Evolutionary conservation across 2,329 filamentous ascomycete genomes (phyloP).

Genomic region (Eutypa lata): DNA sequence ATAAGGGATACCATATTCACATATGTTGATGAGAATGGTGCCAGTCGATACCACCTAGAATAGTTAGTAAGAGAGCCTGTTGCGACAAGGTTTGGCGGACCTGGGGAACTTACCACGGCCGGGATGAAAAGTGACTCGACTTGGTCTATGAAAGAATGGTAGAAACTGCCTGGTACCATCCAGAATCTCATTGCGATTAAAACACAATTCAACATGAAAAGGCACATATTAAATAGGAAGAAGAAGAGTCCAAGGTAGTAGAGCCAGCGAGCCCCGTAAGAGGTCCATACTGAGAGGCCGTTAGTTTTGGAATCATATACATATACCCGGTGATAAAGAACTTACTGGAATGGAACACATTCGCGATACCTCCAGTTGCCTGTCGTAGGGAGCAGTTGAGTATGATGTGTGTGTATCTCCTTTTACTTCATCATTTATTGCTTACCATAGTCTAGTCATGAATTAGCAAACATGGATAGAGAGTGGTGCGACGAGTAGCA

Average conservation of each 20-base stretch:
- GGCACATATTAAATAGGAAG: constrained; percentile 59
- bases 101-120: constrained; percentile 50
- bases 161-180: constrained; percentile 67
- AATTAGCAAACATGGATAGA: constrained; percentile 17
- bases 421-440: neutral
- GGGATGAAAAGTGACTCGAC: constrained; percentile 77
- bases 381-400: constrained; percentile 20
- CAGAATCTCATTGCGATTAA: constrained; percentile 68
- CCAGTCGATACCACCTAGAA: constrained; percentile 43
- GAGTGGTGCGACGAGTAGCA: neutral
- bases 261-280: constrained; percentile 54
- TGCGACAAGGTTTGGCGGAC: neutral
- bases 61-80: neutral
- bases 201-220: constrained; percentile 61
- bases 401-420: constrained; percentile 1
- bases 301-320: constrained; percentile 6
- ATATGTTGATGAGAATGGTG: constrained; percentile 74
- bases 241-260: constrained; percentile 57
- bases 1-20: constrained; percentile 68
- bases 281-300: constrained; percentile 33
- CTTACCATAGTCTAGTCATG: constrained; percentile 29
- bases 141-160: constrained; percentile 69
- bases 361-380: constrained; percentile 56
- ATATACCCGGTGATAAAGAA: constrained; percentile 4
- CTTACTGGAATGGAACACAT: constrained; percentile 53